Evolutionary conservation across 2,329 filamentous ascomycete species (phyloP).

Genomic region (Phoma sp.): DNA sequence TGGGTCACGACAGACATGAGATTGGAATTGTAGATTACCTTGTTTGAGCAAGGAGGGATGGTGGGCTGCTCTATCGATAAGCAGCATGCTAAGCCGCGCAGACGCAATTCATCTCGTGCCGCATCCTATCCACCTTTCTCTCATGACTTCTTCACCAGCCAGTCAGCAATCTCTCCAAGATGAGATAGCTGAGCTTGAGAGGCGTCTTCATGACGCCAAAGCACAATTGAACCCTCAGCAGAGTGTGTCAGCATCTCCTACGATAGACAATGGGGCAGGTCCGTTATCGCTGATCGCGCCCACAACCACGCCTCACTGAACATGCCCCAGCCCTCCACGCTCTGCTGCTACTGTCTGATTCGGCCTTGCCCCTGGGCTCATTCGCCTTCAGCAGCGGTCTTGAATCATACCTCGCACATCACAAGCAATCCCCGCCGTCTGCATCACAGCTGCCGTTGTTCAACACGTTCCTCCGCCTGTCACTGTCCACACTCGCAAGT

Average conservation of each 20-base stretch:
- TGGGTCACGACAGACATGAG: slow-evolving; percentile 23
- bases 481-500: slow-evolving; percentile 72
- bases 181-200: slow-evolving; percentile 67
- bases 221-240: slow-evolving; percentile 51
- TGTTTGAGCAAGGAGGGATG: slow-evolving; percentile 6
- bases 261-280: slow-evolving; percentile 5
- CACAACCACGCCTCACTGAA: background rate
- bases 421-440: slow-evolving; percentile 45
- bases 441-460: slow-evolving; percentile 57
- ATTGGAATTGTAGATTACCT: slow-evolving; percentile 11
- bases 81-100: slow-evolving; percentile 27
- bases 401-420: slow-evolving; percentile 81
- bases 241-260: slow-evolving; percentile 2
- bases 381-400: slow-evolving; percentile 86
- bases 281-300: background rate
- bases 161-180: slow-evolving; percentile 45
- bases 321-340: slow-evolving; percentile 61
- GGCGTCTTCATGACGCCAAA: slow-evolving; percentile 55
- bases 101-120: slow-evolving; percentile 18
- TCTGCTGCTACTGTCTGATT: slow-evolving; percentile 79
- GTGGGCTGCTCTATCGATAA: slow-evolving; percentile 19
- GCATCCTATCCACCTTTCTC: slow-evolving; percentile 20
- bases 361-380: slow-evolving; percentile 80
- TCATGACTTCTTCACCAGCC: slow-evolving; percentile 35
- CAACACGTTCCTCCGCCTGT: slow-evolving; percentile 71